Evolutionary conservation across 2,329 filamentous ascomycete genomes (phyloP).

Genomic region (Curvularia eragrostidis): DNA sequence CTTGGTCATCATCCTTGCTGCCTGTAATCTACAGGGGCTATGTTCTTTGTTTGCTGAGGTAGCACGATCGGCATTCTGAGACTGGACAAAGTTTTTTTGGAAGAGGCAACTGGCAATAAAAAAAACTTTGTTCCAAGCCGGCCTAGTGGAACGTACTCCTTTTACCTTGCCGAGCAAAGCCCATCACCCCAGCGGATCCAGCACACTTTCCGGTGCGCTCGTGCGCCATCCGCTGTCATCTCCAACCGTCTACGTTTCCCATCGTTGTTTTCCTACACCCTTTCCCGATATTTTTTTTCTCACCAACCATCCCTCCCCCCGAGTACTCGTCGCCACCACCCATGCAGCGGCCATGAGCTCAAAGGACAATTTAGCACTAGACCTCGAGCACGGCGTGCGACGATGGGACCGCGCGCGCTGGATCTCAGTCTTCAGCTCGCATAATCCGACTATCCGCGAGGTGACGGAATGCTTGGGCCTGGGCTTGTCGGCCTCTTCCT

Average conservation of each 20-base stretch:
- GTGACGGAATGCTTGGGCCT: conserved; percentile 48
- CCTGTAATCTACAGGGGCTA: conserved; percentile 10
- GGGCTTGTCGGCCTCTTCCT: conserved; percentile 44
- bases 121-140: conserved; percentile 36
- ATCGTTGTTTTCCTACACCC: conserved; percentile 13
- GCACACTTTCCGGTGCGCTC: conserved; percentile 29
- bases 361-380: conserved; percentile 40
- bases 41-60: conserved; percentile 21
- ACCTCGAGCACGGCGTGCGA: conserved; percentile 41
- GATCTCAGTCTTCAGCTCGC: conserved; percentile 48
- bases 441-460: conserved; percentile 49
- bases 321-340: conserved; percentile 9
- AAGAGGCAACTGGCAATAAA: conserved; percentile 30
- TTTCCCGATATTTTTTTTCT: background rate
- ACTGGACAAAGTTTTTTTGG: conserved; percentile 36
- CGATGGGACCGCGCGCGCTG: conserved; percentile 47
- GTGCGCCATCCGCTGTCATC: conserved; percentile 30
- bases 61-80: conserved; percentile 34
- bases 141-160: conserved; percentile 38
- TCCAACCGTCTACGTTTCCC: conserved; percentile 22
- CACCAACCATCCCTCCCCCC: conserved; percentile 9
- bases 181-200: conserved; percentile 27
- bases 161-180: conserved; percentile 37
- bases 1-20: conserved; percentile 1
- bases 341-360: conserved; percentile 41